Base-by-base conservation (phyloP, 495 filamentous ascomycete species). In the Penicillium coprophilum region DNA sequence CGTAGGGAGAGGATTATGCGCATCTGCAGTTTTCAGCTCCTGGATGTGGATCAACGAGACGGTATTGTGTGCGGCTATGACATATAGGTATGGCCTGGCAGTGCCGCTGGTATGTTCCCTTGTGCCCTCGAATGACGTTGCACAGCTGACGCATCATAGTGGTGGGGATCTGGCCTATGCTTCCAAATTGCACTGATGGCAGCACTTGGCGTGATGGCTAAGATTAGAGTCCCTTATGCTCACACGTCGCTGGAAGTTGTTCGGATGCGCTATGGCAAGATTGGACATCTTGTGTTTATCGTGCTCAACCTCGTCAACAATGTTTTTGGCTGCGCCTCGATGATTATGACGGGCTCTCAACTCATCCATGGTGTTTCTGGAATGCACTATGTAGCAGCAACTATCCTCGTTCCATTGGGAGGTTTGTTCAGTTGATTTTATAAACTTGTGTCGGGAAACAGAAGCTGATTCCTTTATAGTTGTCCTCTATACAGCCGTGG, bases 181-280 rank as follows among this genome's bases (percentile, higher is more conserved):
- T 73, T 75, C 50, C 70, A 75, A 54, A 72, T 76, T 46, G 70
- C 71, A 24, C 53, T 76, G 38, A 75, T 76, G 71, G 67, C 73
- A 8, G 69, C 61, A 12, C 59, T 76, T 3, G 73, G 69, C 11
- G 69, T 75, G 2, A 67, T 72, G 65, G 70, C 71, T 36, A 76
- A 76, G 58, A 66, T 73, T 49, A 63, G 76, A 61, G 81, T 81
- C 5, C 81, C 81, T 6, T 82, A 82, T 59, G 80, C 80, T 0
- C 80, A 82, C 59, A 84, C 81, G 0, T 82, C 77, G 21, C 65
- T 82, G 5, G 80, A 84, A 59, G 77, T 81, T 38, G 77, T 82
- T 46, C 73, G 75, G 19, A 76, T 78, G 63, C 73, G 81, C 52
- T 83, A 84, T 64, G 80, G 80, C 21, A 66, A 68, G 17, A 65